Base-by-base conservation (phyloP, 768 basidiomycete genomes). In the Pisolithus marmoratus region DNA sequence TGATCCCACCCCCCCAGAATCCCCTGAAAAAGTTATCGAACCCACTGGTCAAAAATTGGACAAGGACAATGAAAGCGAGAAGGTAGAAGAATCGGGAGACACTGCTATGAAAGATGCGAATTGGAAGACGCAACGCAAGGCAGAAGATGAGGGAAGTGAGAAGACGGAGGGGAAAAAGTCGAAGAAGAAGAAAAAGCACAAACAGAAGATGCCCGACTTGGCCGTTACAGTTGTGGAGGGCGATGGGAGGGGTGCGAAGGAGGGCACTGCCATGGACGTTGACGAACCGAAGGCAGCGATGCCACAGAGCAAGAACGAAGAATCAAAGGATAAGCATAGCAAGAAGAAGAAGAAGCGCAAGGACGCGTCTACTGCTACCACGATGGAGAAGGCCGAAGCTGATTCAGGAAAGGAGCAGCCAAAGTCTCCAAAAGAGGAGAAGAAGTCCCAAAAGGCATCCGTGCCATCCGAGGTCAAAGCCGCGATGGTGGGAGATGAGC, bases 21-120 rank as follows among this genome's bases (percentile, higher is more conserved):
- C 29, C 4, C 19, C 34, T 2, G 46, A 47, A 22, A 47, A 47
- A 31, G 29, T n/a, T 26, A 11, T n/a, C 5, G 43, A 27, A n/a
- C 15, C 24, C 43, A 45, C 43, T 5, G 22, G 15, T 9, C 43
- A 27, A 45, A 14, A 20, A 26, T 22, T 19, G 19, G 47, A 61
- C 27, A 51, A 56, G 36, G 59, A 59, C 23, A 37, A 50, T 22
- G 57, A 57, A 29, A 62, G 66, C 51, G 56, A 51, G 37, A 63
- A 51, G 41, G 51, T 53, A 5, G 24, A 60, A 40, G 40, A 3
- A 3, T 43, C 53, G 19, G 46, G 63, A 2, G 49, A 47, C 26
- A 46, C 2, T 23, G 31, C 31, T 41, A 20, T 31, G 19, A 3
- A 40, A 52, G 26, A 53, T 9, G 55, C 54, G n/a, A 44, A 51